These are phyloP conservation scores for Citrus cavaleriei DNA, from an alignment of 345 rosid species.

Conservation along the genomic window DNA sequence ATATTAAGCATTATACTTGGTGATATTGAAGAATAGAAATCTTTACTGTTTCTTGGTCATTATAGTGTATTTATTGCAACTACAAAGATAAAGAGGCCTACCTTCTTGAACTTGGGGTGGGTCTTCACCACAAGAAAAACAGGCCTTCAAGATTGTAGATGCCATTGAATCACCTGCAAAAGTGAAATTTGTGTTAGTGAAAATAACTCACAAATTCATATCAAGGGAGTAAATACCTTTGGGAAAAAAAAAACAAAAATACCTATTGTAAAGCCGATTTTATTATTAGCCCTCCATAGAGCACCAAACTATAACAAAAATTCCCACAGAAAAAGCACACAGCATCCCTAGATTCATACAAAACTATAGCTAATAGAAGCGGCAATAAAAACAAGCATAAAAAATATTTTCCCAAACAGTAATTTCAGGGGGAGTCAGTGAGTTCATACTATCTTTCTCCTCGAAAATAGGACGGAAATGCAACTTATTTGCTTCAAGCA, in stretches of 20 bases:
- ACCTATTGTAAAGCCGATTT: not conserved
- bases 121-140: constrained; percentile 87
- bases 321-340: not conserved
- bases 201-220: constrained; percentile 4
- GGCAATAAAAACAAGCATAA: not conserved
- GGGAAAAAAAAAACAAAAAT: too few species aligned
- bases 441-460: constrained; percentile 52
- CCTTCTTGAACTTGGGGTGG: constrained; percentile 75
- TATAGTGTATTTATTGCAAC: not conserved
- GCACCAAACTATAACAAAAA: not conserved
- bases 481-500: constrained; percentile 95
- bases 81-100: constrained; percentile 12
- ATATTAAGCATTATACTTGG: not conserved
- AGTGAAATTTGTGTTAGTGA: not conserved
- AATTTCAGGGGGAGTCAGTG: constrained; percentile 16
- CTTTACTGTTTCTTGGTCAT: not conserved
- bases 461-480: constrained; percentile 71
- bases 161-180: constrained; percentile 50
- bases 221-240: not conserved
- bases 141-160: constrained; percentile 59
- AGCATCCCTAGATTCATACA: not conserved
- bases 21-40: not conserved
- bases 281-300: not conserved
- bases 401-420: not conserved
- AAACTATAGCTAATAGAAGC: not conserved